phyloP scores from a whole-genome alignment of 805 yeast genomes.

The Helenozyma rhizophorensis region DNA sequence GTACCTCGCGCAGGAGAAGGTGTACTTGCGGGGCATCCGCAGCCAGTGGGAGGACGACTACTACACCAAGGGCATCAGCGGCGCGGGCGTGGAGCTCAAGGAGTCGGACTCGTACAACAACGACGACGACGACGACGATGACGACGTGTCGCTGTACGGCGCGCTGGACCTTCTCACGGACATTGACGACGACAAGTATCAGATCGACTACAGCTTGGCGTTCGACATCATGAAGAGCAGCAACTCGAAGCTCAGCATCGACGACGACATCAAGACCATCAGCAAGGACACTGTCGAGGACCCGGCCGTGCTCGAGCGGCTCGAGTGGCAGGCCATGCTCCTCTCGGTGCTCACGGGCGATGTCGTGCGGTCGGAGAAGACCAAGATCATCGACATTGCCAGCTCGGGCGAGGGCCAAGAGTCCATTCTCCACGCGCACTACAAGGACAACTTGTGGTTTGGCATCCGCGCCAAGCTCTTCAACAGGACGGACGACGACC shows the following conservation, averaged over 20 bases:
- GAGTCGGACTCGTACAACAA: slow-evolving; percentile 14
- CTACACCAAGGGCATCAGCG: slow-evolving; percentile 62
- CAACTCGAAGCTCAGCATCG: slow-evolving; percentile 19
- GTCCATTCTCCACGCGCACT: slow-evolving; percentile 47
- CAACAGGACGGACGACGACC: slow-evolving; percentile 78
- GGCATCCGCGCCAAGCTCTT: slow-evolving; percentile 79
- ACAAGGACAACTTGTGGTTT: slow-evolving; percentile 77
- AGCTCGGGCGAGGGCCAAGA: slow-evolving; percentile 38
- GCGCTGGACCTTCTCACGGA: slow-evolving; percentile 31
- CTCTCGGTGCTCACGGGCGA: slow-evolving; percentile 90
- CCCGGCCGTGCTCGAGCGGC: slow-evolving; percentile 61
- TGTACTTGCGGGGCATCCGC: slow-evolving; percentile 58
- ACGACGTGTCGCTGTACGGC: slow-evolving; percentile 15
- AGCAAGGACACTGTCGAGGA: slow-evolving; percentile 37
- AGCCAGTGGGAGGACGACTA: slow-evolving; percentile 65
- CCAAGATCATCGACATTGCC: slow-evolving; percentile 56
- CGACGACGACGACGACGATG: slow-evolving; percentile 30
- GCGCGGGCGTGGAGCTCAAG: slow-evolving; percentile 22
- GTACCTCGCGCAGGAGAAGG: slow-evolving; percentile 60
- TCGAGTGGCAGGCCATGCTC: slow-evolving; percentile 96
- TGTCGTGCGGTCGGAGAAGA: slow-evolving; percentile 86
- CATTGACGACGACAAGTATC: slow-evolving; percentile 41
- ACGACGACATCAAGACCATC: slow-evolving; percentile 33
- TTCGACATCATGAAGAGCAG: slow-evolving; percentile 30
- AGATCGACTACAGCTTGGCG: slow-evolving; percentile 44